Evolutionary conservation across 768 basidiomycete genomes (phyloP).

Genomic region (Lactarius hatsudake): DNA sequence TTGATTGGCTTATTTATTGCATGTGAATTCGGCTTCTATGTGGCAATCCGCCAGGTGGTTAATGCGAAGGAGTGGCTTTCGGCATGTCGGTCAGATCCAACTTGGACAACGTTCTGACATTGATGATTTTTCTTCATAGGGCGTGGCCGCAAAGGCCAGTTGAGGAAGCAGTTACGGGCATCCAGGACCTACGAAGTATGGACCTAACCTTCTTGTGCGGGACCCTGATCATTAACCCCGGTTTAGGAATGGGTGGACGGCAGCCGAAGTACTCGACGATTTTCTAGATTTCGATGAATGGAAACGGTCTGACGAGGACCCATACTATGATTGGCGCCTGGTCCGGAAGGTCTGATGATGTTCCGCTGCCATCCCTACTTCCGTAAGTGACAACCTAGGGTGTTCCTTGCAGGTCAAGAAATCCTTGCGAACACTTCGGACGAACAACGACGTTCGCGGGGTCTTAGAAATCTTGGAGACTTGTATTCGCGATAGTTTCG

Average conservation of each 20-base stretch:
- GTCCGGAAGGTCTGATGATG: constrained; percentile 61
- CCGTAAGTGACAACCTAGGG: background rate
- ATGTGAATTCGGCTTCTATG: constrained; percentile 81
- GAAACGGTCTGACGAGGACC: constrained; percentile 85
- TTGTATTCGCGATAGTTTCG: constrained; percentile 89
- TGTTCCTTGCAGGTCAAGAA: constrained; percentile 54
- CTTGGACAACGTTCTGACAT: background rate
- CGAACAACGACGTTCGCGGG: constrained; percentile 78
- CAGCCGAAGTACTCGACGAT: constrained; percentile 73
- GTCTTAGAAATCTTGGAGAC: constrained; percentile 89
- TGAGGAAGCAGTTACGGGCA: constrained; percentile 72
- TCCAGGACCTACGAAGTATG: constrained; percentile 71
- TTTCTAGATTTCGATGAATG: constrained; percentile 86
- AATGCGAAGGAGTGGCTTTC: constrained; percentile 92
- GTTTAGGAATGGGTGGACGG: constrained; percentile 82
- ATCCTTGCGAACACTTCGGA: constrained; percentile 68
- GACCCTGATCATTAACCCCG: constrained; percentile 6
- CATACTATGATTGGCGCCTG: constrained; percentile 89
- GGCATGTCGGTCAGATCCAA: constrained; percentile 56
- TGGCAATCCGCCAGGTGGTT: constrained; percentile 86
- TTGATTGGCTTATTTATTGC: constrained; percentile 84
- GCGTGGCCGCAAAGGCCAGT: constrained; percentile 77
- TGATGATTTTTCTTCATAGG: constrained; percentile 43
- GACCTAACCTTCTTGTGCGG: background rate
- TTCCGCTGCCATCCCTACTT: background rate